These are phyloP conservation scores for Acanthamoeba triangularis DNA, from an alignment of 208 protist species.

Conservation along the genomic window DNA sequence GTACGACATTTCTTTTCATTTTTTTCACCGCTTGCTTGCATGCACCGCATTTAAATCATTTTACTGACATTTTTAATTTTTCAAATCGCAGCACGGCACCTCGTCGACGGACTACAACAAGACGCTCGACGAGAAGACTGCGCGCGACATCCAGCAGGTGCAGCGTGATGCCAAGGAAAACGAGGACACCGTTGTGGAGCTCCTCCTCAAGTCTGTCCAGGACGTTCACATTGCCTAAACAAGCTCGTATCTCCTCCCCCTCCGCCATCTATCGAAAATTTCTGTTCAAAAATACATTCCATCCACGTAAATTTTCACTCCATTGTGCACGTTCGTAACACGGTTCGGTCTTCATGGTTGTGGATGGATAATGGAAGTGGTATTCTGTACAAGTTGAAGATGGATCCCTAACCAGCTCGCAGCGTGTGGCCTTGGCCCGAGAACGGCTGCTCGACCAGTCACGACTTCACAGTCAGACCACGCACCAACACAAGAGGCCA, in stretches of 20 bases:
- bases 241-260: neutral
- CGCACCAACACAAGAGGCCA: neutral
- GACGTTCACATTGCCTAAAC: slow-evolving; percentile 15
- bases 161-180: slow-evolving; percentile 28
- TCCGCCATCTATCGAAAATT: neutral
- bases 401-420: neutral
- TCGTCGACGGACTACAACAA: slow-evolving; percentile 63
- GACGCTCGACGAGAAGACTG: slow-evolving; percentile 41
- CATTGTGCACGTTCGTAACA: neutral
- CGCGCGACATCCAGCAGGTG: slow-evolving; percentile 6
- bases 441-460: neutral
- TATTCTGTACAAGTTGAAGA: neutral
- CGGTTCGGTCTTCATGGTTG: too few relatives aligned
- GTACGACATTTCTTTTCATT: neutral
- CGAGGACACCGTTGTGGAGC: slow-evolving; percentile 15
- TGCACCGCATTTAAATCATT: neutral
- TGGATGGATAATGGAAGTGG: neutral
- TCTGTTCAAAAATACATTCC: slow-evolving; percentile 47
- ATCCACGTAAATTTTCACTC: neutral
- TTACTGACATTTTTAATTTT: neutral
- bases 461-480: neutral
- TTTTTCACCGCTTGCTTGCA: too few relatives aligned
- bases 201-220: slow-evolving; percentile 50
- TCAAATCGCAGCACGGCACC: neutral
- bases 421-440: neutral